Evolutionary conservation across 352 stramenopile species (phyloP).

Genomic region (Globisporangium cylindrosporum): DNA sequence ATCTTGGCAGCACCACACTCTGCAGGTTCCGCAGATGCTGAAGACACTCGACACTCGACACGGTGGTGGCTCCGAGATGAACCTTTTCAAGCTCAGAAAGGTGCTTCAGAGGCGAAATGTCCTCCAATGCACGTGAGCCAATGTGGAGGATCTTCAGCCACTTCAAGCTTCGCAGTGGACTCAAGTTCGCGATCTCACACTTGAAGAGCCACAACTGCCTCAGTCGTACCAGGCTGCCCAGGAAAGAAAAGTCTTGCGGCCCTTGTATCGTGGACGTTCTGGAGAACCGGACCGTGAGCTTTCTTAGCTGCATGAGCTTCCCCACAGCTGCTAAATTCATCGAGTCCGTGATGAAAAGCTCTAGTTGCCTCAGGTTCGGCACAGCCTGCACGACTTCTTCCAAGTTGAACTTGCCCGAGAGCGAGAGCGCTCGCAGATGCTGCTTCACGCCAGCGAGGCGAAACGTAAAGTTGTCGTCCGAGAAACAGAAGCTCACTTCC

Average conservation of each 20-base stretch:
- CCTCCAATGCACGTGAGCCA: not conserved
- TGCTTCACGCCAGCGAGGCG: not conserved
- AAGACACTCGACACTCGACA: not conserved
- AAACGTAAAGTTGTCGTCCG: conserved; percentile 5
- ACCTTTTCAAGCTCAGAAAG: not conserved
- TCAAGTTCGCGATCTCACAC: not conserved
- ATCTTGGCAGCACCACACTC: not conserved
- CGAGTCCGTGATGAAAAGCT: conserved; percentile 2
- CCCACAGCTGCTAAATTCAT: not conserved
- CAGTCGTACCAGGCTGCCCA: not conserved
- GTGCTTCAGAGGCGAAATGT: not conserved
- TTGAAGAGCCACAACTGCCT: conserved; percentile 2
- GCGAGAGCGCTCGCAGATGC: not conserved
- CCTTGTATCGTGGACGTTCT: no score
- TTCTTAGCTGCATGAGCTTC: conserved; percentile 3
- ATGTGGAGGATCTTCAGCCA: not conserved
- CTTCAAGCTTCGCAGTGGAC: not conserved
- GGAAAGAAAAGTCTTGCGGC: not conserved
- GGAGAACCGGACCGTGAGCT: not conserved
- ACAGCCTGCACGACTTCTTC: not conserved
- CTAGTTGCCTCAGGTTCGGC: conserved; percentile 1
- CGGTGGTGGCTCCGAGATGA: not conserved
- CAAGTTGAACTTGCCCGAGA: conserved; percentile 3
- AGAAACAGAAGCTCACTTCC: conserved; percentile 7
- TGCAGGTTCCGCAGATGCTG: not conserved